Base-by-base conservation (phyloP, 257 asterid genomes). In the Solanum boliviense region DNA sequence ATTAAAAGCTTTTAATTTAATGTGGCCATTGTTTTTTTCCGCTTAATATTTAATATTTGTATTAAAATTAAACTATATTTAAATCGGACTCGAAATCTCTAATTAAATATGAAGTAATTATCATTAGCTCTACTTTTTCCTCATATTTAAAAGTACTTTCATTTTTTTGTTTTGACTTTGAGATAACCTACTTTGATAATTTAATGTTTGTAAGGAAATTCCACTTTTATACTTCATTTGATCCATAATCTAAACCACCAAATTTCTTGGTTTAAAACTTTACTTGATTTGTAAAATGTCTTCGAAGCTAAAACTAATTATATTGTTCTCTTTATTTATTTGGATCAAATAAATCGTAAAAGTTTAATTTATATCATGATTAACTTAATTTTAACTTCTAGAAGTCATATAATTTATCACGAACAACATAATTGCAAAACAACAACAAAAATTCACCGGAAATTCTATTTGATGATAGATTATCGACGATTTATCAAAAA, bases 21-120 rank as follows among this genome's bases (percentile, higher is more conserved):
- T 65, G 65, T 38, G 65, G 58, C 0, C 41, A 38, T 36, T 84
- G 0, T 83, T 34, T 39, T n/a, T 3, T 27, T 29, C 0, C 0
- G 8, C 1, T 62, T 2, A 2, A 0, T 62, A 18, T n/a, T 65
- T 0, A 65, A 5, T n/a, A 65, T 11, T 0, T 2, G 0, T 11
- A 65, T 65, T 65, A n/a, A 0, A n/a, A 65, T n/a, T 10, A 4
- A 0, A n/a, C 0, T n/a, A 23, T n/a, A n/a, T 62, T n/a, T 20
- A 21, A n/a, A n/a, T 48, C 3, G 0, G 20, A 1, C 1, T 23
- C 2, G 0, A 65, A 65, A 65, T n/a, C 2, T n/a, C 8, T n/a
- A n/a, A 10, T n/a, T 11, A 10, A 65, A 65, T 65, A 21, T 8
- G 6, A n/a, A 62, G 0, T 62, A n/a, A 0, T 62, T n/a, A 2